Evolutionary conservation across 495 filamentous ascomycete species (phyloP), one percentile per base, ranked within the genome.

Genomic region (Neurospora hispaniola): DNA sequence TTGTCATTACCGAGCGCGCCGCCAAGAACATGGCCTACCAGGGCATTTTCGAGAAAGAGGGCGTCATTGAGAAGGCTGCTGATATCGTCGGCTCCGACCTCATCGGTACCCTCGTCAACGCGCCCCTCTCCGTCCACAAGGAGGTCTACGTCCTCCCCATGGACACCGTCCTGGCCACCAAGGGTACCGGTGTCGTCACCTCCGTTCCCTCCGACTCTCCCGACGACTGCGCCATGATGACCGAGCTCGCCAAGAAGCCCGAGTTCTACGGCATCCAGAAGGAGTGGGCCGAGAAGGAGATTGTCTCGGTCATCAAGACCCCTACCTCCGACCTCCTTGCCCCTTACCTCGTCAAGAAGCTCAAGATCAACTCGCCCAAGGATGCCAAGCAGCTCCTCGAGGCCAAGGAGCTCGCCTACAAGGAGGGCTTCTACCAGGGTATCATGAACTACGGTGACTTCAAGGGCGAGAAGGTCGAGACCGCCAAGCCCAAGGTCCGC

Each of bases 21-120:
- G 96, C 95, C 39, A 89, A 91, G 79, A 98, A 99, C 84, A 97
- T 98, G 94, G 91, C 95, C 70, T 97, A 93, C 86, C 96, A 98
- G 82, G 90, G 90, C 71, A 88, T 91, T 73, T 97, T 97, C 77
- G 89, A 92, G 31, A 79, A 88, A 74, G 90, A 90, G 78, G 94
- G 92, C 68, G 85, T 89, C 72, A 93, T 89, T 79, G 90, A 92
- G 70, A 91, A 92, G 82, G 86, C 92, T 43, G 85, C 89, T 14
- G 90, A 92, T 73, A 81, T 96, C 54, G 78, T 83, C 31, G 96
- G 96, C 69, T 89, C 91, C n/a, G 89, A 90, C 74, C 89, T 94
- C 72, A 85, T 99, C 75, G 96, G 96, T 44, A 92, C 94, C 14
- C 82, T 95, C 44, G 89, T 99, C 73, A 85, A 94, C 73, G 95